These are phyloP conservation scores for Sporisorium reilianum DNA, from an alignment of 1,284 basidiomycete species.

Conservation along the genomic window DNA sequence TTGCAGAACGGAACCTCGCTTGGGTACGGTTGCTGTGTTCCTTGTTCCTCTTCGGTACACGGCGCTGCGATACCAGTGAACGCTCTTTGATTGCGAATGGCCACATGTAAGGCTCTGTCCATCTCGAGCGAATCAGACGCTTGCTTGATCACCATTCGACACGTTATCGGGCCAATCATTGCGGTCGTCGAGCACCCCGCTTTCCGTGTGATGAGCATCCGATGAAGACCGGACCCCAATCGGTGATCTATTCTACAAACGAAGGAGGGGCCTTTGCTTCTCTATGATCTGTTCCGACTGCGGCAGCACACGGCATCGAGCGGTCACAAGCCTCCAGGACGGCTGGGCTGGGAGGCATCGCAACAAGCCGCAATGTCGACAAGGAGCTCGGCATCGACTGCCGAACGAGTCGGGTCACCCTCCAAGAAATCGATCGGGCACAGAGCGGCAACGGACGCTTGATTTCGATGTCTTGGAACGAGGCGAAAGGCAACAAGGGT, in stretches of 20 bases:
- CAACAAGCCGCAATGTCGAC: neutral
- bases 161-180: slow-evolving; percentile 6
- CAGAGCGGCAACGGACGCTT: neutral
- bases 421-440: slow-evolving; percentile 7
- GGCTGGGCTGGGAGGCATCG: too few relatives aligned
- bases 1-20: neutral
- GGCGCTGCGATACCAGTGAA: neutral
- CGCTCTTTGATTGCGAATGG: neutral
- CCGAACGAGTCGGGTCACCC: neutral
- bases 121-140: slow-evolving; percentile 8
- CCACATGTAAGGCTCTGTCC: neutral
- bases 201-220: neutral
- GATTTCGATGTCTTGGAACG: neutral
- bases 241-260: too few relatives aligned
- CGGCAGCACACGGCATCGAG: too few relatives aligned
- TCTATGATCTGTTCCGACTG: too few relatives aligned
- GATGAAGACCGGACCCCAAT: too few relatives aligned
- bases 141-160: neutral
- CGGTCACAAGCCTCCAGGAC: too few relatives aligned
- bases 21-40: neutral
- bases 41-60: neutral
- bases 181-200: neutral
- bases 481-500: slow-evolving; percentile 9
- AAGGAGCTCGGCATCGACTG: too few relatives aligned
- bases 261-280: too few relatives aligned